A percentile compares a stretch with the other conserved stretches of the same genome.
These are phyloP conservation scores for Arthrobotrys megalospora DNA, from an alignment of 2,329 filamentous ascomycete genomes.

Conservation along the genomic window DNA sequence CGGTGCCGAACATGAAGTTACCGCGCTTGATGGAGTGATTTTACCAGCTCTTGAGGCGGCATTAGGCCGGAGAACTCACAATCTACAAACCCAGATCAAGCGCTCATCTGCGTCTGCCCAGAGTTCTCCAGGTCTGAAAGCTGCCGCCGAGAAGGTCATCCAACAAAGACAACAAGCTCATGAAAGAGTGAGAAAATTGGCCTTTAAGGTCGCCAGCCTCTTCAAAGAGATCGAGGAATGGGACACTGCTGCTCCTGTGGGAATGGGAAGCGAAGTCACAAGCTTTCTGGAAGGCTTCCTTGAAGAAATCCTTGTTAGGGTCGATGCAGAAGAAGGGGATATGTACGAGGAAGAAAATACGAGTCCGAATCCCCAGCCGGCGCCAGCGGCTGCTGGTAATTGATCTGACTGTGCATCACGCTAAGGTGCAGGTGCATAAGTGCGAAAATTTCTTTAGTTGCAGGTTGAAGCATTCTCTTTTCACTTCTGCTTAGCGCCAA, in stretches of 20 bases:
- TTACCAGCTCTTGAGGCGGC: conserved; percentile 93
- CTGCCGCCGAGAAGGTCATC: conserved; percentile 69
- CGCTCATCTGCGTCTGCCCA: conserved; percentile 58
- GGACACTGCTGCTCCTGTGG: conserved; percentile 88
- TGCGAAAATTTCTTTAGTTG: conserved; percentile 43
- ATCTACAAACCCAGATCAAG: conserved; percentile 69
- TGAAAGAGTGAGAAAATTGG: conserved; percentile 84
- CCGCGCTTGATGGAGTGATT: conserved; percentile 90
- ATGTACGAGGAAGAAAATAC: conserved; percentile 53
- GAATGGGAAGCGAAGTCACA: conserved; percentile 91
- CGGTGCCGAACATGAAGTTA: conserved; percentile 76
- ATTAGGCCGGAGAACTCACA: conserved; percentile 80
- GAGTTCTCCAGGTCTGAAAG: conserved; percentile 59
- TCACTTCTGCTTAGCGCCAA: conserved; percentile 60
- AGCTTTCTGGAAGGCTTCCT: conserved; percentile 92
- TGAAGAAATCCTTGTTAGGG: conserved; percentile 91
- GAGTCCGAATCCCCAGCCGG: conserved; percentile 37
- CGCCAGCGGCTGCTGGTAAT: conserved; percentile 20
- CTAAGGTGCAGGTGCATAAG: conserved; percentile 5
- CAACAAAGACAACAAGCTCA: conserved; percentile 82
- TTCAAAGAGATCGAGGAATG: conserved; percentile 92
- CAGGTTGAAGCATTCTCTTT: conserved; percentile 43
- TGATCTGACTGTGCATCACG: conserved; percentile 30
- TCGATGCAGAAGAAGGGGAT: conserved; percentile 84
- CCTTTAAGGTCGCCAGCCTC: conserved; percentile 84